phyloP scores from a whole-genome alignment of 345 rosid genomes.

The Corchorus capsularis region DNA sequence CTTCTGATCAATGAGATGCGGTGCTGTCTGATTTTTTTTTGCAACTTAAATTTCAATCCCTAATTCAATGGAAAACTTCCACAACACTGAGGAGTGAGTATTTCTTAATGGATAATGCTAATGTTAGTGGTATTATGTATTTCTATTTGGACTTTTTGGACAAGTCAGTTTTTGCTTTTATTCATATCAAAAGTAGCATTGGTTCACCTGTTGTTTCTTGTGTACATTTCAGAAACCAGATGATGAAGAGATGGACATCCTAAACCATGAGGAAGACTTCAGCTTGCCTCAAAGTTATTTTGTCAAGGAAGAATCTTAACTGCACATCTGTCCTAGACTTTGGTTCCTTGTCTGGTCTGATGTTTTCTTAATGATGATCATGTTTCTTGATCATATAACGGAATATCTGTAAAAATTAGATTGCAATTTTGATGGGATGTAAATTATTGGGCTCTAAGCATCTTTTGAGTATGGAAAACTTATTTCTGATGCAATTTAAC shows the following conservation, averaged over 20 bases:
- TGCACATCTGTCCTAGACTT: slow-evolving; percentile 1
- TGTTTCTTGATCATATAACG: slow-evolving; percentile 3
- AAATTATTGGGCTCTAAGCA: slow-evolving; percentile 12
- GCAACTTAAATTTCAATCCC: not conserved
- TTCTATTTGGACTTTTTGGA: not conserved
- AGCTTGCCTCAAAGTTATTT: slow-evolving; percentile 81
- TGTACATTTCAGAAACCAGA: slow-evolving; percentile 72
- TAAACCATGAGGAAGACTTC: slow-evolving; percentile 89
- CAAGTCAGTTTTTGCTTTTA: not conserved
- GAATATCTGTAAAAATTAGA: slow-evolving; percentile 21
- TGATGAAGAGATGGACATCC: slow-evolving; percentile 78
- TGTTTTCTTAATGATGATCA: not conserved
- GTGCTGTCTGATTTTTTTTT: not conserved
- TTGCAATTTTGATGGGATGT: slow-evolving; percentile 19
- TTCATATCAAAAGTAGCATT: not conserved
- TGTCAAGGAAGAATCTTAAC: slow-evolving; percentile 68
- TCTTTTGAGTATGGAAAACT: not conserved
- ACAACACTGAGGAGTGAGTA: not conserved
- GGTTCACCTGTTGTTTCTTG: slow-evolving; percentile 1
- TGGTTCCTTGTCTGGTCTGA: not conserved
- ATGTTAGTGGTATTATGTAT: not conserved
- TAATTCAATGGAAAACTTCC: not conserved
- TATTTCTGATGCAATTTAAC: slow-evolving; percentile 1
- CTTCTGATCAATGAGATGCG: not conserved
- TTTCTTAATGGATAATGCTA: not conserved